Percentiles rank a stretch among this genome's conserved stretches.
These are phyloP conservation scores for Trichoderma gamsii DNA, from an alignment of 495 filamentous ascomycete genomes.

Conservation along the genomic window DNA sequence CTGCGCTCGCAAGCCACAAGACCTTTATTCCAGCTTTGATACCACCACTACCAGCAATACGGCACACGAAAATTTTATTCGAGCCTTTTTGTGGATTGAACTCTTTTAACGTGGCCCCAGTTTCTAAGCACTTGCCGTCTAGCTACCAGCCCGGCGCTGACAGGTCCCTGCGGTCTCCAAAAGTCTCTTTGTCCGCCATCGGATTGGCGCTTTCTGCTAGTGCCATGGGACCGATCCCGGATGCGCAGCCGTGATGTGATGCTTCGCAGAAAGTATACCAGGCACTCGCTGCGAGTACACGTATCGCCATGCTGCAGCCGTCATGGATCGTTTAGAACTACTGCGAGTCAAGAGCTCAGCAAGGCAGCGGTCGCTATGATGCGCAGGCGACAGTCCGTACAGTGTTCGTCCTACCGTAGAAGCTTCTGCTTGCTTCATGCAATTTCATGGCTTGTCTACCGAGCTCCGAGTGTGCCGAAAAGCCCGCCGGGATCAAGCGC, in stretches of 20 bases:
- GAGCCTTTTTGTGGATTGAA: background rate
- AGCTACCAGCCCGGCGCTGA: background rate
- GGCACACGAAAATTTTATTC: background rate
- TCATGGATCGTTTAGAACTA: no score
- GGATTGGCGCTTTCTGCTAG: background rate
- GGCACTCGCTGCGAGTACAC: no score
- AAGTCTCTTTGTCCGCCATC: background rate
- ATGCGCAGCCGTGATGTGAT: background rate
- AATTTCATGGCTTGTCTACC: no score
- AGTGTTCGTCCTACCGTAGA: no score
- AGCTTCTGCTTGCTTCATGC: no score
- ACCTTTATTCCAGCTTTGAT: background rate
- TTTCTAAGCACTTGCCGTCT: constrained; percentile 10
- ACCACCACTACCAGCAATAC: background rate
- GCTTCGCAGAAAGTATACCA: no score
- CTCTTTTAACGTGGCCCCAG: background rate
- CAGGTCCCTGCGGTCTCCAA: background rate
- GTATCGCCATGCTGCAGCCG: no score
- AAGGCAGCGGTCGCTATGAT: no score
- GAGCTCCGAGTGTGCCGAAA: background rate
- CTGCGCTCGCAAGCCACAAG: constrained; percentile 4
- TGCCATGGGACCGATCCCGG: background rate
- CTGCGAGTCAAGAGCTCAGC: no score
- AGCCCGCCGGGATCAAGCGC: background rate
- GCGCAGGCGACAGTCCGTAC: no score